A percentile compares a stretch with the other conserved stretches of the same genome.
phyloP scores from a whole-genome alignment of 306 rosid species.

The Fragaria nilgerrensis region DNA sequence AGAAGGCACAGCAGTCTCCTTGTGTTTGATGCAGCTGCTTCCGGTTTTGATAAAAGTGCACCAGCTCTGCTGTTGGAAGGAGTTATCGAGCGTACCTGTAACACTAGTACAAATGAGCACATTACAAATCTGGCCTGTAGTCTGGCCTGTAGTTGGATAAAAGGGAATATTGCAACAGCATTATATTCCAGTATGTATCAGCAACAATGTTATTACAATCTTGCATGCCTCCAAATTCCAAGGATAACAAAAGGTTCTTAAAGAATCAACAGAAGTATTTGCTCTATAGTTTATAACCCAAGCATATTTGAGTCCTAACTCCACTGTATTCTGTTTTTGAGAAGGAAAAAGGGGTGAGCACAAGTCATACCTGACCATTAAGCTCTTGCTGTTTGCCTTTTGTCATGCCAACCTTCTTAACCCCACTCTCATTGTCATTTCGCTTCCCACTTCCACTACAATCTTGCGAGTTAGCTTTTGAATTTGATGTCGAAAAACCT shows the following conservation, averaged over 20 bases:
- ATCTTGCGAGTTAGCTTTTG: constrained; percentile 42
- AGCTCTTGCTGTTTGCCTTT: constrained; percentile 69
- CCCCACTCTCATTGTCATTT: constrained; percentile 52
- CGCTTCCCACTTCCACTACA: constrained; percentile 43
- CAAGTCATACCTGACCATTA: constrained; percentile 75
- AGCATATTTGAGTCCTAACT: neutral
- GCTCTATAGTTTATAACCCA: neutral
- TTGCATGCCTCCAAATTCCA: neutral
- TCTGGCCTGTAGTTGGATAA: neutral
- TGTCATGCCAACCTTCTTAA: constrained; percentile 41
- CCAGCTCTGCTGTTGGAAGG: constrained; percentile 41
- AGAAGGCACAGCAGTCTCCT: constrained; percentile 38
- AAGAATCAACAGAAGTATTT: neutral
- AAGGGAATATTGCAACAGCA: neutral
- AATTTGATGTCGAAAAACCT: constrained; percentile 50
- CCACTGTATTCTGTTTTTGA: neutral
- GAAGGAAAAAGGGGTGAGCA: constrained; percentile 16
- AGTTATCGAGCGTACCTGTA: constrained; percentile 43
- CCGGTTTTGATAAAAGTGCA: constrained; percentile 48
- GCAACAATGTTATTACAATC: neutral
- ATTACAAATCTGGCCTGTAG: neutral
- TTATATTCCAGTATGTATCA: neutral
- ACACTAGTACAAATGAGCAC: constrained; percentile 32
- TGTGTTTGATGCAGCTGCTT: constrained; percentile 34
- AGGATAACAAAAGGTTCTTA: neutral